Percentiles rank a stretch among this genome's conserved stretches.
Evolutionary conservation across 2,329 filamentous ascomycete species (phyloP).

Genomic region (Colletotrichum orbiculare): DNA sequence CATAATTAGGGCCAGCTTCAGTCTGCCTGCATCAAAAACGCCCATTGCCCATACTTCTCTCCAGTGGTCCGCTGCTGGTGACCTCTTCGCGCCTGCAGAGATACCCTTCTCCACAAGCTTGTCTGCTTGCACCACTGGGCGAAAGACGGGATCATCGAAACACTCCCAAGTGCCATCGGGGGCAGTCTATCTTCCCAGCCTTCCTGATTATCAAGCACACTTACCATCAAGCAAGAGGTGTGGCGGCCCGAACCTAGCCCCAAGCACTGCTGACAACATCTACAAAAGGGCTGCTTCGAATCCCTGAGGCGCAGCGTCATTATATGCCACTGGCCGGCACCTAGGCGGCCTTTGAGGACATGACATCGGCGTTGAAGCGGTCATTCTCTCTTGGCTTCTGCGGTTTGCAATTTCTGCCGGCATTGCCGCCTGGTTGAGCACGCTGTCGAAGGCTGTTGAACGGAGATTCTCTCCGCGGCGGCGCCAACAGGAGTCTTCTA

Average conservation of each 20-base stretch:
- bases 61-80: too few relatives aligned
- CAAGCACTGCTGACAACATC: not conserved
- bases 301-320: not conserved
- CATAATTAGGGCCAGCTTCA: too few relatives aligned
- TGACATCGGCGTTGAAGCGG: not conserved
- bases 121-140: too few relatives aligned
- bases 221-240: not conserved
- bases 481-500: slow-evolving; percentile 13
- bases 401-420: not conserved
- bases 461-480: not conserved
- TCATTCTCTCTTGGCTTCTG: slow-evolving; percentile 2
- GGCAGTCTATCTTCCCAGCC: too few relatives aligned
- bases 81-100: too few relatives aligned
- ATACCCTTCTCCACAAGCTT: too few relatives aligned
- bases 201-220: not conserved
- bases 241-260: slow-evolving; percentile 11
- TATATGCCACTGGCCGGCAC: too few relatives aligned
- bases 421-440: not conserved
- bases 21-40: too few relatives aligned
- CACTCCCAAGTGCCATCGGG: too few relatives aligned
- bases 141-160: too few relatives aligned
- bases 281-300: not conserved
- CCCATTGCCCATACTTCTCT: too few relatives aligned
- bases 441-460: not conserved
- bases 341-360: slow-evolving; percentile 1